Percentiles rank a stretch among this genome's conserved stretches.
Conservation (phyloP, 2,329 filamentous ascomycete species). For the Fusarium fujikuroi region DNA sequence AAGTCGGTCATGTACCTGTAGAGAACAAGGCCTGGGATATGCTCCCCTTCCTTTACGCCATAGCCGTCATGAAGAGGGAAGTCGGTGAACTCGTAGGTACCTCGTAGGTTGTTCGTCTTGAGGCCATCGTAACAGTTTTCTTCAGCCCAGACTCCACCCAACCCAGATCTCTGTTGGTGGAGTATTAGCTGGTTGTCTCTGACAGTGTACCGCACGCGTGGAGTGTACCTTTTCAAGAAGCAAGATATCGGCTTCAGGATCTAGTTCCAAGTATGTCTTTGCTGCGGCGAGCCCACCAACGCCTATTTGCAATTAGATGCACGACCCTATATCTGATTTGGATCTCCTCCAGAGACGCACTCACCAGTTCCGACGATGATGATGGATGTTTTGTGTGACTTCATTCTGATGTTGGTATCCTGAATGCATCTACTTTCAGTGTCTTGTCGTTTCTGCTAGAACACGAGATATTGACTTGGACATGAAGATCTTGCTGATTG, state of each 20-base stretch:
- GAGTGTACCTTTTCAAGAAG: background rate
- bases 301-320: background rate
- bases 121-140: background rate
- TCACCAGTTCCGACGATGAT: background rate
- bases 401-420: background rate
- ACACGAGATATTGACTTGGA: too few species aligned
- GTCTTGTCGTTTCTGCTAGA: rapidly evolving
- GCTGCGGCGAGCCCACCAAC: background rate
- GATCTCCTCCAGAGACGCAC: too few species aligned
- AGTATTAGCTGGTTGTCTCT: rapidly evolving
- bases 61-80: background rate
- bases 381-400: background rate
- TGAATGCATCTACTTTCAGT: rapidly evolving
- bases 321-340: too few species aligned
- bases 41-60: background rate
- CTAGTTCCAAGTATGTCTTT: background rate
- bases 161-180: background rate
- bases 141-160: background rate
- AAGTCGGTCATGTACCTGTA: background rate
- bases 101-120: background rate
- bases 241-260: background rate
- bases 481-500: rapidly evolving
- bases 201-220: rapidly evolving
- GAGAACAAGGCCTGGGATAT: background rate
- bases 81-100: background rate